Evolutionary conservation across 164 flowering plant species (phyloP), one percentile per base, ranked within the genome.

Genomic region (Nymphaea thermarum): DNA sequence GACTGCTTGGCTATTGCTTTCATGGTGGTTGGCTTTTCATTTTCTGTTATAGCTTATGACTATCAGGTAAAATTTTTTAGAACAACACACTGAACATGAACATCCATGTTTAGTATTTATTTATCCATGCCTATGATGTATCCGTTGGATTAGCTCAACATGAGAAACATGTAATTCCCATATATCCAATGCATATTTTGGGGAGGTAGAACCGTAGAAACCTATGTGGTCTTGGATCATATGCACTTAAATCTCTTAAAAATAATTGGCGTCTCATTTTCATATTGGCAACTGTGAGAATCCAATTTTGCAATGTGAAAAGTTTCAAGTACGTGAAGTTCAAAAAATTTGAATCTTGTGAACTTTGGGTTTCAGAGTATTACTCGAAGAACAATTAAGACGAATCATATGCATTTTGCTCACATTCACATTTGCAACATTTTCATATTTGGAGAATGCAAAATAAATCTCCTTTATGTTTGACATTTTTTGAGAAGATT

Each of bases 31-130:
- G 98, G 96, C 55, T 42, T 86, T 61, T 77, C 78, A 59, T 71
- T 92, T 63, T 85, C 86, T 41, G 66, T 86, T 16, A 75, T 83
- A 66, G 97, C 99, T 44, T 92, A 82, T 84, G 98, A 95, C 81
- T 92, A 95, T 75, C 99, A 95, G 96, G 99, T 91, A 74, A 71
- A 4, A 6, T 11, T 41, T 4, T 6, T 42, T 18, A 44, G 44
- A 57, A 5, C 14, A 16, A 44, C 43, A 43, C 1, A 25, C 10
- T 14, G 42, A 8, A 25, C 59, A n/a, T 16, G 47, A 61, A 66
- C 64, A 51, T 51, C 17, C 42, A 62, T 62, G 64, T 7, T 17
- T 17, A 17, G 18, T 17, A 62, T 17, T 17, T 4, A 17, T 10
- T 62, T 4, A 17, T 10, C 10, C 64, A 6, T 17, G 10, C 7